These are phyloP conservation scores for Xylariaceae sp. DNA, from an alignment of 2,329 filamentous ascomycete genomes.

Conservation along the genomic window DNA sequence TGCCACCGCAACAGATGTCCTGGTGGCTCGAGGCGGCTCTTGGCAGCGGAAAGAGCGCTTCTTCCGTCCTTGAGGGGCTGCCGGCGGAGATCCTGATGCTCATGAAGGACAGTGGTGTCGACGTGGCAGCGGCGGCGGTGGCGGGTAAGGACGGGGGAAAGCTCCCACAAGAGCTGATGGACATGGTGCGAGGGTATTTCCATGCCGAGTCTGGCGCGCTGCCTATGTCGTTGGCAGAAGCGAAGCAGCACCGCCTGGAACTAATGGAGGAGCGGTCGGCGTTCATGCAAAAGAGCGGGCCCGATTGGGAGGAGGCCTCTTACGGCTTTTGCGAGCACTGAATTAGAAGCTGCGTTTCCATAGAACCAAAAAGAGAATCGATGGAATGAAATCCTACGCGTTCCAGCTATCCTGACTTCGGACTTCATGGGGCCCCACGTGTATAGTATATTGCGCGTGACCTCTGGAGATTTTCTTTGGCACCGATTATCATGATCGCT, in stretches of 20 bases:
- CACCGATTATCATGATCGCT: no score
- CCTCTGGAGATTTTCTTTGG: no score
- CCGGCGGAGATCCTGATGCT: conserved; percentile 10
- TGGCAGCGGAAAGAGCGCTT: conserved; percentile 1
- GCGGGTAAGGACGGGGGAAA: not conserved
- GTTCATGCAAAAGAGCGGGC: not conserved
- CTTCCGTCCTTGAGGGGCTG: conserved; percentile 3
- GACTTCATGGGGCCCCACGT: no score
- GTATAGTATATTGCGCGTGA: no score
- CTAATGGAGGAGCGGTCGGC: conserved; percentile 11
- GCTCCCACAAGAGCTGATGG: conserved; percentile 3
- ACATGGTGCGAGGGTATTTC: conserved; percentile 7
- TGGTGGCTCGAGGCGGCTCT: conserved; percentile 31
- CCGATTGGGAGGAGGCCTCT: not conserved
- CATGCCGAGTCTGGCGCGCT: not conserved
- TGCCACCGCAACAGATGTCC: conserved; percentile 38
- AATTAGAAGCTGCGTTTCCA: no score
- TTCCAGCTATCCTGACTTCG: no score
- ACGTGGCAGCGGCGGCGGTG: not conserved
- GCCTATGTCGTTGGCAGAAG: conserved; percentile 10
- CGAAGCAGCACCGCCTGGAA: conserved; percentile 8
- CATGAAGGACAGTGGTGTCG: conserved; percentile 2
- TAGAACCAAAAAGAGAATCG: no score
- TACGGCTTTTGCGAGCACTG: conserved; percentile 1
- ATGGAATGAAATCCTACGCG: no score